Base-by-base conservation (phyloP, 1,139 yeast species). In the Debaryomyces udenii region DNA sequence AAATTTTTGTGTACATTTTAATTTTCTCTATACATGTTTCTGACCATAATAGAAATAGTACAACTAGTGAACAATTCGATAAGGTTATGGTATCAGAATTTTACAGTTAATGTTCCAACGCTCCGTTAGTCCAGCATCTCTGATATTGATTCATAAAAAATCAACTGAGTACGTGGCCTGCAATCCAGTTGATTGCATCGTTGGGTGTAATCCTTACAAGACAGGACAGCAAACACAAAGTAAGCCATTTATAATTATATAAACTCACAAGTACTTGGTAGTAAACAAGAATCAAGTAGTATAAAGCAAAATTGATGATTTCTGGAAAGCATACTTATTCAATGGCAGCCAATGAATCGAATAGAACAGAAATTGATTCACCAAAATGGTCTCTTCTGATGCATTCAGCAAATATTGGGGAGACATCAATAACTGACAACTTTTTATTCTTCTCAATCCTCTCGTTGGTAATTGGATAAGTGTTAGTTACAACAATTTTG, bases 341-440 rank as follows among this genome's bases (percentile, higher is more conserved):
- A 38, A 83, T 71, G 36, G 86, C 80, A 42, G 89, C 84, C 52
- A 89, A 74, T 33, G 95, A 89, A 63, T 90, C 96, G 61, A 91
- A 91, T 54, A 91, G 71, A 28, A 90, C 96, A 27, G 96, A 86
- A 49, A 91, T 91, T 49, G 95, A 85, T 69, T 91, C 98, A 60
- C 98, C 99, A 56, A 91, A 91, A 64, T 94, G 99, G 62, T 93
- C 96, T 70, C 99, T 86, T 71, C 99, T 83, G 49, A 94, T 93
- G 67, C 98, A 93, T 70, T 94, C 99, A 27, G 99, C 98, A 60
- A 94, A 86, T 42, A 93, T 91, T 18, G 96, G 86, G 41, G 96
- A 86, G 37, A 94, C 94, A 60, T 94, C 99, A 56, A 94, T 93
- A 37, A 89, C 86, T 9, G 83, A 83, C 56, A 94, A 76, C 61